Base-by-base conservation (phyloP, 2,329 filamentous ascomycete species). In the Pseudocercospora musae region DNA sequence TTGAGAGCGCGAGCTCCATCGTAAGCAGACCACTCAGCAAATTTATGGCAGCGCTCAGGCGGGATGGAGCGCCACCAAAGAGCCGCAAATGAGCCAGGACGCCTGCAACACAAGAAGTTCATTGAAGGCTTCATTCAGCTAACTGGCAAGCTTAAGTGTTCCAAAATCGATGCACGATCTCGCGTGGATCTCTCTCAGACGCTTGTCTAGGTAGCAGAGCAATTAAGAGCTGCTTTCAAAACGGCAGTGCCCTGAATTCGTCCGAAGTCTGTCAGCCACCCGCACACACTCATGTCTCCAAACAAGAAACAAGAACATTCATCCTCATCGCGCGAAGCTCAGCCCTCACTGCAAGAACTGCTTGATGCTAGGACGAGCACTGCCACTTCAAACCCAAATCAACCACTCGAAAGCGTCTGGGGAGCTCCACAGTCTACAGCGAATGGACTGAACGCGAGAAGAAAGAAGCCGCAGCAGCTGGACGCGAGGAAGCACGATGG, bases 11-110 rank as follows among this genome's bases (percentile, higher is more conserved):
- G 9, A 58, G 40, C 20, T 29, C 49, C 8, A 46, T 40, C 15
- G 40, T 46, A 21, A 62, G 60, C 10, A 58, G 56, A 31, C 60
- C 60, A 10, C 42, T 62, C 11, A 48, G 55, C 8, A 58, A 62
- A 18, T 62, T 62, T 29, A 42, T 62, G 13, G 27, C 49, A 10
- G 42, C 48, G 15, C 37, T 62, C 1, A 57, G 60, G n/a, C 49
- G 55, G 15, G 55, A 49, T 42, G 60, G 60, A 11, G 52, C 37
- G 42, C 50, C 60, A n/a, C 33, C 60, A 1, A 58, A 52, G 48
- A 52, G 6, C 23, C 37, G 37, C 1, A 40, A 40, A 6, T 40
- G 15, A 18, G 9, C 37, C 15, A 40, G 15, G 10, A 31, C 10
- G 10, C 10, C 29, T 9, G 29, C 29, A 4, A 31, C 29, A 11